Conservation (phyloP, 441 rosid species). For the Adansonia grandidieri region DNA sequence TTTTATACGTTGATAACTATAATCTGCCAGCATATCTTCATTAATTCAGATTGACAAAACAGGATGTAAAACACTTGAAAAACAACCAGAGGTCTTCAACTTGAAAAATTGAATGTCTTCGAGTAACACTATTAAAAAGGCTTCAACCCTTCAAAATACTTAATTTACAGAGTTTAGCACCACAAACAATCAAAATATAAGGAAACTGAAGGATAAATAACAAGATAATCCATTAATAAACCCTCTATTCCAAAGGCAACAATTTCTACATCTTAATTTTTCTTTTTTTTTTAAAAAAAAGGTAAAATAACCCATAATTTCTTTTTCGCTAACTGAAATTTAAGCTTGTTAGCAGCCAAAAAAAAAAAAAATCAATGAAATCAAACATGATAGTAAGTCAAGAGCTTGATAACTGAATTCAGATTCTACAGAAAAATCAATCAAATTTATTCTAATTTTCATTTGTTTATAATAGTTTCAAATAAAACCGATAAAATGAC, state of each 20-base stretch:
- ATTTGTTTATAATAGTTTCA: not conserved
- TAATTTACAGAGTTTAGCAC: not conserved
- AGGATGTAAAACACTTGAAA: not conserved
- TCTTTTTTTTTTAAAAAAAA: not conserved
- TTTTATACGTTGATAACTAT: not conserved
- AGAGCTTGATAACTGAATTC: conserved; percentile 11
- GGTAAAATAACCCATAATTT: not conserved
- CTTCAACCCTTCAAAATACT: not conserved
- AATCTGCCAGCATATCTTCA: conserved; percentile 1
- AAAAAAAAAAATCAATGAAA: not conserved
- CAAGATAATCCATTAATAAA: not conserved
- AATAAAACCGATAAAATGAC: not conserved
- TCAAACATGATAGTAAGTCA: not conserved
- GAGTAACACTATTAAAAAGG: not conserved
- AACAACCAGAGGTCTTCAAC: not conserved
- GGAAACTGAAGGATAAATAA: not conserved
- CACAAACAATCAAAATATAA: not conserved
- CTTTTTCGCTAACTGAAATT: not conserved
- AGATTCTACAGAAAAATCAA: conserved; percentile 1
- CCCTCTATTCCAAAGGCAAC: not conserved
- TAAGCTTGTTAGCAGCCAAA: not conserved
- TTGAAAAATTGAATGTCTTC: not conserved
- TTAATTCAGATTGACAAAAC: not conserved
- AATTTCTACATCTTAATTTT: not conserved
- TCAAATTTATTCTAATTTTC: not conserved